Evolutionary conservation across 495 filamentous ascomycete species (phyloP), one percentile per base, ranked within the genome.

Genomic region (Neurospora cerealis): DNA sequence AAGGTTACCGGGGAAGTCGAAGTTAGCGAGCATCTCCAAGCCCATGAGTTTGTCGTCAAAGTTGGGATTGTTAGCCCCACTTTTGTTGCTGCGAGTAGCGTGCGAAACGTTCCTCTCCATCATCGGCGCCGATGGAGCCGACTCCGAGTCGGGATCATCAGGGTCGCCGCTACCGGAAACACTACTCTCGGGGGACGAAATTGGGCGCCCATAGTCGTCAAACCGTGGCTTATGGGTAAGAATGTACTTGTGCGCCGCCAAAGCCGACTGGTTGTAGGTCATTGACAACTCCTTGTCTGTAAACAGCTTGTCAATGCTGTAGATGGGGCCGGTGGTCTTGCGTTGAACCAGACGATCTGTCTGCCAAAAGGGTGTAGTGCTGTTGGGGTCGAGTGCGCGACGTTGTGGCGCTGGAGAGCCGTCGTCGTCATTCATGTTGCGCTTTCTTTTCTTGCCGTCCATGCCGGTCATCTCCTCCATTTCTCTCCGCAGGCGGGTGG

Each of bases 271-370:
- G 76, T 93, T 93, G 60, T 92, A 91, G 5, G 90, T 90, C 81
- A 93, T 86, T 38, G 88, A 87, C 15, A 98, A 89, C 81, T 98
- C 95, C 83, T 95, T 97, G 74, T 97, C 94, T 0, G 93, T 97
- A 78, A 98, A 98, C 34, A 98, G 89, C 73, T 93, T 92, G 70
- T 97, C 91, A 73, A 98, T 90, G 66, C 91, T 93, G 81, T 94
- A 96, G 9, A 87, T 79, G 42, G 88, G 87, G 7, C 83, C 85
- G 0, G 81, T 80, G 41, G 81, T 76, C 76, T 86, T 87, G 36
- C 85, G 73, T 83, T 81, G 40, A 78, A 83, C 75, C 84, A 86
- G 44, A 74, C 78, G 75, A 78, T 84, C 75, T 80, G 85, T 77
- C 42, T 84, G 83, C 87, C 88, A 91, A 70, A 88, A 86, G 13